Percentiles rank a stretch among this genome's conserved stretches.
Conservation (phyloP, 2,329 filamentous ascomycete genomes). For the Dothideomycetes sp. region DNA sequence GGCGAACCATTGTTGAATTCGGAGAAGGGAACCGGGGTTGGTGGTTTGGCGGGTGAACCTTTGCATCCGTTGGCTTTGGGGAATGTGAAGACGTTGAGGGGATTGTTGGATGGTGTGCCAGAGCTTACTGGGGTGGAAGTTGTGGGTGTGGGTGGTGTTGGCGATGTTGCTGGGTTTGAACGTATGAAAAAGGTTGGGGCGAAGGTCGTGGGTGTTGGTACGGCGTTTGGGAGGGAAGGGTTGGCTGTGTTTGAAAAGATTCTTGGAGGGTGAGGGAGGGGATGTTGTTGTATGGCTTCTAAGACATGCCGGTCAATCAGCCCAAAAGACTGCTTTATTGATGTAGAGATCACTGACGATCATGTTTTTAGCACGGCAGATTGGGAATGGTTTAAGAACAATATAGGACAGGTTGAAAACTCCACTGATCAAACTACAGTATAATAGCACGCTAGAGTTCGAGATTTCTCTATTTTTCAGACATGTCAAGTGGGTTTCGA, state of each 20-base stretch:
- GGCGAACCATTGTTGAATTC: slow-evolving; percentile 39
- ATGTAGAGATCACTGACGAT: no score
- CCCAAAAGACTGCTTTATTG: no score
- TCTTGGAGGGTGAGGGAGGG: slow-evolving; percentile 3
- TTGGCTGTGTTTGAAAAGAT: slow-evolving; percentile 55
- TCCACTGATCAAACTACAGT: no score
- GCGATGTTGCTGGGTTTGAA: slow-evolving; percentile 51
- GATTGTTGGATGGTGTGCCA: slow-evolving; percentile 45
- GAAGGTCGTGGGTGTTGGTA: slow-evolving; percentile 57
- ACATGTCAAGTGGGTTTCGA: no score
- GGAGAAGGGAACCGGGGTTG: slow-evolving; percentile 48
- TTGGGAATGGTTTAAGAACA: no score
- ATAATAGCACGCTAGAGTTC: no score
- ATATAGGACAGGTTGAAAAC: no score
- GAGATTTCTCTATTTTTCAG: no score
- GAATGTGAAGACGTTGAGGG: slow-evolving; percentile 61
- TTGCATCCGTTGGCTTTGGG: slow-evolving; percentile 66
- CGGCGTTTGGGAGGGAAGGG: slow-evolving; percentile 57
- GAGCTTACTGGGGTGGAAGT: slow-evolving; percentile 48
- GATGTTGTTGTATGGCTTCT: no score
- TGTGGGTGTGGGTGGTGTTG: slow-evolving; percentile 65
- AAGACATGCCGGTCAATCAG: no score
- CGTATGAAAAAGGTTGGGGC: slow-evolving; percentile 62
- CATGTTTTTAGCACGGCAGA: no score
- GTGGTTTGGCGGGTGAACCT: slow-evolving; percentile 62